Evolutionary conservation across 1,284 basidiomycete species (phyloP), one percentile per base, ranked within the genome.

Genomic region (Rugosomyces carneus): DNA sequence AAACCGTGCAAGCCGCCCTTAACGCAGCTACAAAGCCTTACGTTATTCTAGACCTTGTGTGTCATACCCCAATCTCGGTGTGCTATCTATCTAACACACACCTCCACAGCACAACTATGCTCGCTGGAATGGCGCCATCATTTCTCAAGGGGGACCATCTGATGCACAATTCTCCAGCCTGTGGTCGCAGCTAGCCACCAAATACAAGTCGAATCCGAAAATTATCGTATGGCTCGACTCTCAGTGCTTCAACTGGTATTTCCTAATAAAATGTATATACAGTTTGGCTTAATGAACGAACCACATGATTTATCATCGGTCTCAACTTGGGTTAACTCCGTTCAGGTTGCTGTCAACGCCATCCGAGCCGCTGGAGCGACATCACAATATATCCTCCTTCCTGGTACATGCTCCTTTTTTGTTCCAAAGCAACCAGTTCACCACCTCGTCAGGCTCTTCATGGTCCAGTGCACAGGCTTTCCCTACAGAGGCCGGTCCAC

Each of bases 121-220:
- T 15, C 65, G 75, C 34, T 75, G 71, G 71, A 72, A 76, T 47
- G 68, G 67, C 18, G 53, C 20, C 24, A 71, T 80, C 49, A 70
- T 80, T 37, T 69, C 68, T 5, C 72, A 76, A 52, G 78, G 75
- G 44, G 77, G 77, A 7, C 77, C 78, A 2, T 71, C 72, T 35
- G 70, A 76, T 51, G 71, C 56, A 11, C 65, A 78, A 56, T 78
- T 72, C 49, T 70, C 75, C 9, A 70, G 62, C 23, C 54, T 81
- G 44, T 81, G 78, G 78, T 66, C 65, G 5, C 68, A 75, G 50
- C 61, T 81, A 34, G 77, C 78, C 9, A 54, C 64, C 5, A 70
- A 76, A 56, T 81, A 80, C 57, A 68, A 67, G 36, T 57, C 54
- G 47, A 67, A 78, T 50, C 49, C 66, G 18, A 70, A 69, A 40